phyloP scores from a whole-genome alignment of 2,329 filamentous ascomycete genomes.

The Pseudopyrenochaeta lycopersici region DNA sequence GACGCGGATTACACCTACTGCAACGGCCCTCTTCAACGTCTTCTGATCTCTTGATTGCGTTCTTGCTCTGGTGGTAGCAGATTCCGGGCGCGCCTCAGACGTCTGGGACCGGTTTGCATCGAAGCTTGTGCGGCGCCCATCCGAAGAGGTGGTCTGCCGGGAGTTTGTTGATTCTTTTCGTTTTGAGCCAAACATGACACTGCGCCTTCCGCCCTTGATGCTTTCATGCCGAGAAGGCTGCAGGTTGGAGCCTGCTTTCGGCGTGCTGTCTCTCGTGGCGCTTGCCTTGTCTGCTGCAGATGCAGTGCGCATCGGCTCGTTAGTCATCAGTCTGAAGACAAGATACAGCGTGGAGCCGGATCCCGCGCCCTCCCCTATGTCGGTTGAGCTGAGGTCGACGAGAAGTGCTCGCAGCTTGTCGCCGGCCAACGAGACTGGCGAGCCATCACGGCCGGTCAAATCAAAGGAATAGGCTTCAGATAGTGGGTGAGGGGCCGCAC shows the following conservation, averaged over 20 bases:
- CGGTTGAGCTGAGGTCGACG: conserved; percentile 80
- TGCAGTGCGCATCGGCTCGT: conserved; percentile 54
- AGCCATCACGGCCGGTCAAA: conserved; percentile 76
- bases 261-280: conserved; percentile 35
- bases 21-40: conserved; percentile 73
- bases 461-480: conserved; percentile 87
- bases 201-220: conserved; percentile 56
- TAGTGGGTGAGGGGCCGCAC: conserved; percentile 70
- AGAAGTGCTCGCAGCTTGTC: conserved; percentile 85
- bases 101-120: conserved; percentile 34
- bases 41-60: conserved; percentile 54
- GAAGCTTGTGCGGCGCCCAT: conserved; percentile 30
- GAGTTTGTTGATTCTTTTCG: conserved; percentile 53
- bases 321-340: conserved; percentile 79
- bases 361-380: conserved; percentile 71
- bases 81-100: conserved; percentile 37
- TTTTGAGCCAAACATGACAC: conserved; percentile 74
- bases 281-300: conserved; percentile 42
- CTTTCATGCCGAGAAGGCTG: conserved; percentile 46
- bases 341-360: conserved; percentile 80
- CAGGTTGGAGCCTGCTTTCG: conserved; percentile 30
- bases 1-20: conserved; percentile 79
- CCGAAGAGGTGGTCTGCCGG: conserved; percentile 25
- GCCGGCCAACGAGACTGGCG: conserved; percentile 70
- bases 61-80: conserved; percentile 37